Base-by-base conservation (phyloP, 305 asterid species). In the Andrographis paniculata region DNA sequence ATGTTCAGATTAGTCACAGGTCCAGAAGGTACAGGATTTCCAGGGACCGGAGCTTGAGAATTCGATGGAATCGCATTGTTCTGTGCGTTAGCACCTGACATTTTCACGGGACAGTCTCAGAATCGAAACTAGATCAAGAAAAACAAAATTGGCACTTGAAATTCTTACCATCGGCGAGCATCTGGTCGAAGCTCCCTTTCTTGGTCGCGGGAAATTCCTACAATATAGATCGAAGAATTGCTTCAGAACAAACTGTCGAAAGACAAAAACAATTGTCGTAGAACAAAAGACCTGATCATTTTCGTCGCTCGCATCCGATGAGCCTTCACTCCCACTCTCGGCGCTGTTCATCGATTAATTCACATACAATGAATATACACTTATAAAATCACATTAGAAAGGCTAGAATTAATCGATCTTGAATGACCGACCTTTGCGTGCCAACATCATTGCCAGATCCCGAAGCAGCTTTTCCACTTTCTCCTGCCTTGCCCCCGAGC, bases 141-240 rank as follows among this genome's bases (percentile, higher is more conserved):
- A 23, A 22, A 5, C n/a, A 39, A 20, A 52, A 53, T 18, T 41
- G 50, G 30, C 24, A 45, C 43, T 21, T 14, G 48, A 40, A 60
- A 53, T 52, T 36, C 50, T 69, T 71, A 91, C 99, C 99, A 28
- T 86, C 96, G 18, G 87, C 99, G 46, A 91, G 95, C 99, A 91
- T 91, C 77, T 75, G 95, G 52, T 83, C 78, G 48, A 91, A 91
- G 72, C 95, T 87, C 61, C 99, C 96, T 72, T 79, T 91, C 84
- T 79, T 91, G 44, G 73, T 45, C 22, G 63, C 80, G 52, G 96
- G 58, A 62, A 64, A 78, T 52, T 75, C 94, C 99, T 82, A 58
- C 48, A 55, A 64, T 42, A 45, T 48, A 4, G 10, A 23, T 55
- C 52, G 22, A 27, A 42, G 43, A 67, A 50, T 56, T 17, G 22